Percentiles rank a stretch among this genome's conserved stretches.
Conservation (phyloP, 2,329 filamentous ascomycete genomes). For the Dothideomycetes sp. region DNA sequence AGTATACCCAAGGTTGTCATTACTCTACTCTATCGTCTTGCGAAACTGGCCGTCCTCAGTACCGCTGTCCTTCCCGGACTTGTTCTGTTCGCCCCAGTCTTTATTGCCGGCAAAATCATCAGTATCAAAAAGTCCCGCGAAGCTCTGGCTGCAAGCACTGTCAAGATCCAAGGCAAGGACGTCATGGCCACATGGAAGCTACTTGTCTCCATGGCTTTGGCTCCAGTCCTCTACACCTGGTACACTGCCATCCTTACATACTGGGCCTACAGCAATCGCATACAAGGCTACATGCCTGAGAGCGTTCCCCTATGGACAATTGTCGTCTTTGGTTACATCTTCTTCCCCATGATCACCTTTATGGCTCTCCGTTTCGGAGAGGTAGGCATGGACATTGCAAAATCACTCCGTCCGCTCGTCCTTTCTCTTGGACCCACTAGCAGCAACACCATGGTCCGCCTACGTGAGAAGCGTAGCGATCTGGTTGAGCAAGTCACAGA, state of each 20-base stretch:
- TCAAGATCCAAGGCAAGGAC: conserved; percentile 80
- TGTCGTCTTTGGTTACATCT: conserved; percentile 60
- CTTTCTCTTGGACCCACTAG: conserved; percentile 77
- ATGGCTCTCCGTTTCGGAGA: conserved; percentile 90
- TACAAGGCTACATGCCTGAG: conserved; percentile 69
- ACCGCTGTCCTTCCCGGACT: conserved; percentile 78
- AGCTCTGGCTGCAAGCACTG: conserved; percentile 72
- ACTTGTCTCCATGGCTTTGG: conserved; percentile 73
- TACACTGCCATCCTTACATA: conserved; percentile 66
- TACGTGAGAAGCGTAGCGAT: conserved; percentile 60
- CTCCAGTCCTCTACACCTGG: conserved; percentile 69
- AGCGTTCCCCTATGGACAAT: conserved; percentile 73
- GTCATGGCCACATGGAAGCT: conserved; percentile 94
- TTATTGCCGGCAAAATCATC: conserved; percentile 72
- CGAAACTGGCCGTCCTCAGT: conserved; percentile 65
- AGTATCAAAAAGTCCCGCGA: conserved; percentile 72
- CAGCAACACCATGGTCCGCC: conserved; percentile 69
- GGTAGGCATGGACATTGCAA: conserved; percentile 97
- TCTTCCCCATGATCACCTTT: conserved; percentile 84
- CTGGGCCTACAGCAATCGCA: conserved; percentile 70
- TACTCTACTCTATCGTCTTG: conserved; percentile 67
- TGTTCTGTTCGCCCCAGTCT: conserved; percentile 78
- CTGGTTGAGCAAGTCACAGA: conserved; percentile 77
- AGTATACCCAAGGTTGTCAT: conserved; percentile 65
- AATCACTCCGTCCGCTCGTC: conserved; percentile 79